Base-by-base conservation (phyloP, 2,329 filamentous ascomycete species). In the Massarina eburnea region DNA sequence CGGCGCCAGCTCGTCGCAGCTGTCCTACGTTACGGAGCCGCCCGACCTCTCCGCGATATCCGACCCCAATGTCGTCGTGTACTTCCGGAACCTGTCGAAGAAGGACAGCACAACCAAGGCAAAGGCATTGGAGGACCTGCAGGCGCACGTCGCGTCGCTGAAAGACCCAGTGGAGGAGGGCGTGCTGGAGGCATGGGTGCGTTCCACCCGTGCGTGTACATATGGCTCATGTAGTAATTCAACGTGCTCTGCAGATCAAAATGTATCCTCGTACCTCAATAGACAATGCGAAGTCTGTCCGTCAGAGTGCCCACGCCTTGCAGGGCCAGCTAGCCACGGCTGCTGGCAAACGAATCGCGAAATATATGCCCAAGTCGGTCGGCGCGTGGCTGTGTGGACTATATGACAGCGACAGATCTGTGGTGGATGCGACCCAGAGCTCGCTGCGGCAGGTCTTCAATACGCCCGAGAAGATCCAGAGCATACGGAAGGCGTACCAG, bases 31-130 rank as follows among this genome's bases (percentile, higher is more conserved):
- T 41, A 79, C 88, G 42, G 91, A 95, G 61, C 89, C 90, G 8
- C 88, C 89, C 38, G 87, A 96, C 61, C 82, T 96, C 56, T 83
- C 84, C 26, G 75, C 75, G 34, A 83, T 99, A 48, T 86, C 84
- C 35, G 85, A 96, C 58, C 80, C 91, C 7, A 88, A 94, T 62
- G 78, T 92, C 29, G 83, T 92, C 29, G 91, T 97, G 12, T 83
- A 85, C n/a, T 89, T 96, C 74, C 95, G 96, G 71, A 96, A 95
- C 58, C 73, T 96, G 3, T 80, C 85, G 40, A 99, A 97, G 74
- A 95, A 94, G 72, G 92, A 96, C 73, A 86, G 85, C 61, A 95
- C 84, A 9, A 99, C 94, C 29, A 95, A 96, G 67, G 80, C 86
- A 7, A 96, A 92, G 68, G 92, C 89, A 0, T 75, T 99, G 21